A percentile compares a stretch with the other conserved stretches of the same genome.
Evolutionary conservation across 805 yeast species (phyloP).

Genomic region (Helenozyma rhizophorensis): DNA sequence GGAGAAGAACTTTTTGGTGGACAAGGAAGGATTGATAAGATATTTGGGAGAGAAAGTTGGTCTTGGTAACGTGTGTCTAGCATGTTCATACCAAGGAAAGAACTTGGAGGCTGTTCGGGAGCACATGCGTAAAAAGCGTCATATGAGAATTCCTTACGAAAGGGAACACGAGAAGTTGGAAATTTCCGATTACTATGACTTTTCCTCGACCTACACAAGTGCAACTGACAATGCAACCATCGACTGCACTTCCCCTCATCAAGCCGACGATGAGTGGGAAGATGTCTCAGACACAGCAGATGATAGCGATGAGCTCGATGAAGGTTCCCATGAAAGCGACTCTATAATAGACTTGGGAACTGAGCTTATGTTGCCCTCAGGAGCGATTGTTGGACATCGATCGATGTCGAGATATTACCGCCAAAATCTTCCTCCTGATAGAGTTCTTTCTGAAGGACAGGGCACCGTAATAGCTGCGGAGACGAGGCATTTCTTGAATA

Average conservation of each 20-base stretch:
- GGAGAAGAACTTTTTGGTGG: constrained; percentile 64
- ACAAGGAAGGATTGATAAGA: constrained; percentile 65
- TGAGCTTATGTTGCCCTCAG: constrained; percentile 39
- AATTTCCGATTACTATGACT: constrained; percentile 80
- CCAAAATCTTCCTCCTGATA: constrained; percentile 41
- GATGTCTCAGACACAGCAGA: constrained; percentile 30
- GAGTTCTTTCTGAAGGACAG: constrained; percentile 37
- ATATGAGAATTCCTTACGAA: constrained; percentile 87
- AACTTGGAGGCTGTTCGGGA: constrained; percentile 82
- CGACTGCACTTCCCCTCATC: too few species aligned
- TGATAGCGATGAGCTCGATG: constrained; percentile 25
- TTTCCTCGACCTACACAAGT: constrained; percentile 55
- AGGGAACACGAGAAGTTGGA: constrained; percentile 69
- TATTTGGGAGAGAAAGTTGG: constrained; percentile 80
- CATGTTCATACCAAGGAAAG: constrained; percentile 81
- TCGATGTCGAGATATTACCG: constrained; percentile 40
- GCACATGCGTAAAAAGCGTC: constrained; percentile 82
- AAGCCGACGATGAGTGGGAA: constrained; percentile 35
- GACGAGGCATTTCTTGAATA: constrained; percentile 45
- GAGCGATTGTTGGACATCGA: constrained; percentile 41
- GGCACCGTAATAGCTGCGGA: constrained; percentile 48
- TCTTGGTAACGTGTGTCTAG: constrained; percentile 76
- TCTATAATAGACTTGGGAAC: constrained; percentile 32
- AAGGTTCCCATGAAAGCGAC: constrained; percentile 20
- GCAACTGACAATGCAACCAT: constrained; percentile 5